These are phyloP conservation scores for Daldinia vernicosa DNA, from an alignment of 495 filamentous ascomycete species.

Conservation along the genomic window DNA sequence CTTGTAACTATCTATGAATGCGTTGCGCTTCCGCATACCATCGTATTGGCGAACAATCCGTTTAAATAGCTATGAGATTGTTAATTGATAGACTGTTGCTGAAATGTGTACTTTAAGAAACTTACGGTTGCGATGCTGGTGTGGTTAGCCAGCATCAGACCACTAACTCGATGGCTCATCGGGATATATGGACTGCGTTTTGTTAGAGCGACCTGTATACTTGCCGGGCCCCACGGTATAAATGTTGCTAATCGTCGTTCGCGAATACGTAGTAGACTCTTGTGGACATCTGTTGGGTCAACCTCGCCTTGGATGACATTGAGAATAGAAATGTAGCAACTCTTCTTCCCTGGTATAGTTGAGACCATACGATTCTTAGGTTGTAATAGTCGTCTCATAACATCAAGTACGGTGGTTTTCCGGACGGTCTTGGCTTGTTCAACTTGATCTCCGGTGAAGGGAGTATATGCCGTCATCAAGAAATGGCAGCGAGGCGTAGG, in stretches of 20 bases:
- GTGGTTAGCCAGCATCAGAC: conserved; percentile 97
- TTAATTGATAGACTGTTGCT: conserved; percentile 21
- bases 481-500: conserved; percentile 97
- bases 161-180: conserved; percentile 90
- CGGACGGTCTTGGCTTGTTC: conserved; percentile 96
- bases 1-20: conserved; percentile 94
- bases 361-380: conserved; percentile 99
- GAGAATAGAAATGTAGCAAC: conserved; percentile 97
- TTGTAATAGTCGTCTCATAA: conserved; percentile 94
- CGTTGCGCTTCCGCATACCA: conserved; percentile 91
- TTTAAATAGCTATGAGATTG: conserved; percentile 74
- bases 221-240: conserved; percentile 98
- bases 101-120: conserved; percentile 9
- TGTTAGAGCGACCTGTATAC: conserved; percentile 95
- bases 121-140: conserved; percentile 90
- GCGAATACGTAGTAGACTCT: conserved; percentile 94
- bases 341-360: conserved; percentile 92
- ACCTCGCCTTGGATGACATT: conserved; percentile 99
- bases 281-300: conserved; percentile 96
- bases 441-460: conserved; percentile 93
- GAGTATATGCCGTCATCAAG: conserved; percentile 97
- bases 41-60: conserved; percentile 91
- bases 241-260: conserved; percentile 94
- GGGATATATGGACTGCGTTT: conserved; percentile 95
- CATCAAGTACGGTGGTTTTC: conserved; percentile 96